Percentiles rank a stretch among this genome's conserved stretches.
Conservation (phyloP, 345 rosid species). For the Sisymbrium irio region DNA sequence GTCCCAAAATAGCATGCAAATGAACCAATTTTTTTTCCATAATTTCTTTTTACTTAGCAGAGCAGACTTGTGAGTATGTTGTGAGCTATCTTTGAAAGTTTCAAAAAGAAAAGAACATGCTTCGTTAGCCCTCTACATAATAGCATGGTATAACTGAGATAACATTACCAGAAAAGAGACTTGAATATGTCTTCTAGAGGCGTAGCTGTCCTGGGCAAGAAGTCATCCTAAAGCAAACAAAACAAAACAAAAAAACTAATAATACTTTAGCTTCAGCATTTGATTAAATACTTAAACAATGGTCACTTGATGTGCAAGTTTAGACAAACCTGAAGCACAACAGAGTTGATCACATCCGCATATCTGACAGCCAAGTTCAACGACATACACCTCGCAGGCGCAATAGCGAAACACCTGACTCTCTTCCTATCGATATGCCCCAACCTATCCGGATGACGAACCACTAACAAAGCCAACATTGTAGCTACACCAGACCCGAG, state of each 20-base stretch:
- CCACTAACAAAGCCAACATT: slow-evolving; percentile 72
- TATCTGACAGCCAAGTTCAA: slow-evolving; percentile 89
- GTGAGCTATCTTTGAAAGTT: not conserved
- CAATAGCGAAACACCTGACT: slow-evolving; percentile 88
- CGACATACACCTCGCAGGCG: slow-evolving; percentile 98
- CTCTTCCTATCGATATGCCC: slow-evolving; percentile 72
- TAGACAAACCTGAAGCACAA: slow-evolving; percentile 82
- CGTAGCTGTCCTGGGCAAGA: slow-evolving; percentile 90
- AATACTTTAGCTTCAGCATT: not conserved
- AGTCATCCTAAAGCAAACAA: slow-evolving; percentile 72
- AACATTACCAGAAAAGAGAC: slow-evolving; percentile 87
- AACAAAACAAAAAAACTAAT: not conserved
- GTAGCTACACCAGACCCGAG: slow-evolving; percentile 96
- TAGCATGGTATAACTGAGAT: not conserved
- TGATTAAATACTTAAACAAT: no score
- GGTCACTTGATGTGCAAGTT: no score
- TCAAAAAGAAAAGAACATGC: not conserved
- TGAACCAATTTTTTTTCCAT: not conserved
- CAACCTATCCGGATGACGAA: slow-evolving; percentile 53
- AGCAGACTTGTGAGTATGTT: not conserved
- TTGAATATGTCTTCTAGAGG: slow-evolving; percentile 97
- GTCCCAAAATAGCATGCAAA: not conserved
- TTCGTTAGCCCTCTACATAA: not conserved
- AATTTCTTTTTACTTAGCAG: not conserved
- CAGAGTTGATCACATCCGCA: slow-evolving; percentile 92